Base-by-base conservation (phyloP, 106 monocot species). In the Gastrodia elata region DNA sequence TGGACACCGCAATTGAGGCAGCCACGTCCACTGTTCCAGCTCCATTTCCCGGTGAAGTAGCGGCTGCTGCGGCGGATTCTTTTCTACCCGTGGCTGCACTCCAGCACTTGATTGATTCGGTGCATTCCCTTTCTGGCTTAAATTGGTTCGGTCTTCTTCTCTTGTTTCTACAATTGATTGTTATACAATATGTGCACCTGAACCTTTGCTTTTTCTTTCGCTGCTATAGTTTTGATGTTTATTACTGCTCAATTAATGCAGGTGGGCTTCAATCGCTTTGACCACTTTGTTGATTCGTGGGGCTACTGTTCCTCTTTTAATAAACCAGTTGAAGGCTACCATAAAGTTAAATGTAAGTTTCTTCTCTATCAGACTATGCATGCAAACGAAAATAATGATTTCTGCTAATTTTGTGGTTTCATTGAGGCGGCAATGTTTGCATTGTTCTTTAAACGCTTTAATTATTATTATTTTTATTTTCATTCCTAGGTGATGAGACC, bases 251-350 rank as follows among this genome's bases (percentile, higher is more conserved):
- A 11, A 67, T 67, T 18, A 57, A 41, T 65, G 7, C 70, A 94
- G 94, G 94, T 94, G 94, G 94, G 84, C 79, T 20, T 80, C 79
- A n/a, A 91, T 94, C 85, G 91, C 76, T 6, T 58, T 91, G 71
- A 91, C 94, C 38, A 91, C 94, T 44, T 6, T 94, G 35, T 80
- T 94, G 83, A 89, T 94, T 48, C 84, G 94, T 39, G 71, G 73
- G 8, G 79, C 80, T 11, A 91, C 91, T 8, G 4, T 91, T 0
- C 94, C 94, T 18, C 64, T 94, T 20, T 65, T 94, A 71, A 18
- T 94, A 18, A 79, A 91, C 44, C 92, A 92, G 79, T 70, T 96
- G 86, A 92, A 77, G 79, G 74, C 87, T 27, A 86, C 84, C 14
- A 39, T 80, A 44, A 96, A 92, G 64, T 82, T 92, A 24, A 81